phyloP scores from a whole-genome alignment of 805 yeast species.

The Saccharomycopsis schoenii region DNA sequence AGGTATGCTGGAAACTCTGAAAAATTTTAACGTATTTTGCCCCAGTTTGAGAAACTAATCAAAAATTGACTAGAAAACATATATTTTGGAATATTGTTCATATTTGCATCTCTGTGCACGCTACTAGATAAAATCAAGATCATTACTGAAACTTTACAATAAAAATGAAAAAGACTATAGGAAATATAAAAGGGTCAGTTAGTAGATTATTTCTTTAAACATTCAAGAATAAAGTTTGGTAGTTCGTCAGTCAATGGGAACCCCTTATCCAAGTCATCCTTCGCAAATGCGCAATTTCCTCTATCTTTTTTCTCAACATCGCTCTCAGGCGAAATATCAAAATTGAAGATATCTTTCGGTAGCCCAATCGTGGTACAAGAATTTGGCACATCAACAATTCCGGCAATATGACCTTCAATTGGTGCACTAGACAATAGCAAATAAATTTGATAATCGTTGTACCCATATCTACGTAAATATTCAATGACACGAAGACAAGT shows the following conservation, averaged over 20 bases:
- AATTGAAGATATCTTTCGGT: conserved; percentile 43
- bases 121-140: no score
- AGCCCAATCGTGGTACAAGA: conserved; percentile 42
- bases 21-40: no score
- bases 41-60: no score
- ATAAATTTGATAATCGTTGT: conserved; percentile 42
- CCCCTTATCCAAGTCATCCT: conserved; percentile 17
- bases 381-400: conserved; percentile 44
- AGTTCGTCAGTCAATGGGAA: conserved; percentile 18
- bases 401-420: conserved; percentile 42
- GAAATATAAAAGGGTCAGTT: neutral
- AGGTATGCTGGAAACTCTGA: no score
- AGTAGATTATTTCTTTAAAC: neutral
- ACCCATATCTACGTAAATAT: conserved; percentile 39
- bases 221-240: conserved; percentile 17
- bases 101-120: no score
- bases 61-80: no score
- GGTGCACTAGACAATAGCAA: conserved; percentile 38
- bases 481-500: conserved; percentile 41
- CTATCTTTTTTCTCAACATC: conserved; percentile 23
- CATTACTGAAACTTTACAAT: no score
- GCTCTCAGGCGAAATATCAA: conserved; percentile 35
- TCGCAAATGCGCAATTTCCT: conserved; percentile 33
- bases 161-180: neutral
- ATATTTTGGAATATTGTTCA: no score